These are phyloP conservation scores for Coemansia sp. DNA, from an alignment of 192 early-diverging fungal genomes.

Conservation along the genomic window DNA sequence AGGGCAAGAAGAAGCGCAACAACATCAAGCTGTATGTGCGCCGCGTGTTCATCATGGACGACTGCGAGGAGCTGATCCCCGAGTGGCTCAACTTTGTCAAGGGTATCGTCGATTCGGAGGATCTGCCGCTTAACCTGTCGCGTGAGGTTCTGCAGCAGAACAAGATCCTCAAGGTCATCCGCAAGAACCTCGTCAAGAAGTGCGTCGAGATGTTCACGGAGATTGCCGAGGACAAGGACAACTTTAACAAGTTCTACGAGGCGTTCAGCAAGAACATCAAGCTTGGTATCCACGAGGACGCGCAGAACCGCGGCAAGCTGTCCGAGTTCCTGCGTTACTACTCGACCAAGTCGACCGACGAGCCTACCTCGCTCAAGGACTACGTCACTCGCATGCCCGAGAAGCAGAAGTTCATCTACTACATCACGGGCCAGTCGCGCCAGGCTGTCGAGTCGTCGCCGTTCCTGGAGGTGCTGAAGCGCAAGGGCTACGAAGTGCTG, in stretches of 20 bases:
- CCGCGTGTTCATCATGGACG: constrained; percentile 99
- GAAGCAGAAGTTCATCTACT: constrained; percentile 99
- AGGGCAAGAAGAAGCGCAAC: constrained; percentile 99
- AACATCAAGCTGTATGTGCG: constrained; percentile 99
- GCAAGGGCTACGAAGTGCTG: constrained; percentile 98
- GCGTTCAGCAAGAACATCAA: constrained; percentile 99
- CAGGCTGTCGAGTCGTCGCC: constrained; percentile 94
- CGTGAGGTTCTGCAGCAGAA: constrained; percentile 99
- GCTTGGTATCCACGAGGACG: constrained; percentile 98
- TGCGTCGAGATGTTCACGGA: constrained; percentile 97
- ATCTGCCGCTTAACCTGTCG: constrained; percentile 99
- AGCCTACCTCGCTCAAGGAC: constrained; percentile 98
- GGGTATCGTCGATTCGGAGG: constrained; percentile 99
- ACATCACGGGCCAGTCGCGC: constrained; percentile 96
- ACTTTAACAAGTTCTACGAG: constrained; percentile 99
- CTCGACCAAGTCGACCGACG: constrained; percentile 99
- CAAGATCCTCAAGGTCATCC: constrained; percentile 99
- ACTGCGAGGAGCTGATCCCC: constrained; percentile 99
- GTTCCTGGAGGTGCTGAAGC: constrained; percentile 98
- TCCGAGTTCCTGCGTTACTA: constrained; percentile 95
- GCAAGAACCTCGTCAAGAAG: constrained; percentile 99
- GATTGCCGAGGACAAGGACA: constrained; percentile 98
- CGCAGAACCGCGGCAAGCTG: constrained; percentile 95
- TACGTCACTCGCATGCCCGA: constrained; percentile 99
- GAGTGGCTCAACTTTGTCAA: constrained; percentile 99